Conservation (phyloP, 2,329 filamentous ascomycete species). For the Fusarium abutilonis region DNA sequence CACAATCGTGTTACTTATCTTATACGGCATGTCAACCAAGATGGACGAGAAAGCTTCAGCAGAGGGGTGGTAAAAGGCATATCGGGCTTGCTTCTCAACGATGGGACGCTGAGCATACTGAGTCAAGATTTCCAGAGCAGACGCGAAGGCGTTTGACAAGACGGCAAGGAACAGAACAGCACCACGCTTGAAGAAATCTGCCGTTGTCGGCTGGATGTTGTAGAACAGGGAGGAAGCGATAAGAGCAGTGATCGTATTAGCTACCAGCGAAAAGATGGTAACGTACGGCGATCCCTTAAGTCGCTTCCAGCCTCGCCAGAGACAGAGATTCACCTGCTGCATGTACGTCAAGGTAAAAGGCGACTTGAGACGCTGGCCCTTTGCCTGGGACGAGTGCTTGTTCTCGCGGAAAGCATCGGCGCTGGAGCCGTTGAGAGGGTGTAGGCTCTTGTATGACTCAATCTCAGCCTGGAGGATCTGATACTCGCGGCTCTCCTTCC, state of each 20-base stretch:
- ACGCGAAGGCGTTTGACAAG: constrained; percentile 61
- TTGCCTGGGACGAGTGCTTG: constrained; percentile 44
- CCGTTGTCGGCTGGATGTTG: constrained; percentile 29
- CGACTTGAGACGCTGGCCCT: constrained; percentile 56
- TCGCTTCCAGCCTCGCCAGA: constrained; percentile 53
- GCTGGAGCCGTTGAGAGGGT: constrained; percentile 36
- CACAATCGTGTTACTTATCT: constrained; percentile 52
- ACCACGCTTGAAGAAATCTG: constrained; percentile 48
- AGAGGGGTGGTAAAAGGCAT: constrained; percentile 53
- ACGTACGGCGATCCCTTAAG: constrained; percentile 48
- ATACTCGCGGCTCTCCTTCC: constrained; percentile 46
- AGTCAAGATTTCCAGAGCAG: constrained; percentile 51
- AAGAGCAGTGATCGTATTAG: constrained; percentile 21
- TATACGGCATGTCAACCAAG: constrained; percentile 57
- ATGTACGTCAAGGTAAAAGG: constrained; percentile 59
- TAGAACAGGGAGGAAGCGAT: constrained; percentile 37
- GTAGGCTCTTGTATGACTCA: constrained; percentile 50
- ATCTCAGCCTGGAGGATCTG: constrained; percentile 30
- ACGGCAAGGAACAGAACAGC: constrained; percentile 64
- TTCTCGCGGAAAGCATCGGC: constrained; percentile 43
- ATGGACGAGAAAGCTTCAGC: constrained; percentile 51
- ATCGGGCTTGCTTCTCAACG: constrained; percentile 54
- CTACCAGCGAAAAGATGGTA: constrained; percentile 24
- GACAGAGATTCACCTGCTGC: constrained; percentile 58
- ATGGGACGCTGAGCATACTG: constrained; percentile 52